Evolutionary conservation across 2,329 filamentous ascomycete species (phyloP).

Genomic region (Thermomyces lanuginosus): DNA sequence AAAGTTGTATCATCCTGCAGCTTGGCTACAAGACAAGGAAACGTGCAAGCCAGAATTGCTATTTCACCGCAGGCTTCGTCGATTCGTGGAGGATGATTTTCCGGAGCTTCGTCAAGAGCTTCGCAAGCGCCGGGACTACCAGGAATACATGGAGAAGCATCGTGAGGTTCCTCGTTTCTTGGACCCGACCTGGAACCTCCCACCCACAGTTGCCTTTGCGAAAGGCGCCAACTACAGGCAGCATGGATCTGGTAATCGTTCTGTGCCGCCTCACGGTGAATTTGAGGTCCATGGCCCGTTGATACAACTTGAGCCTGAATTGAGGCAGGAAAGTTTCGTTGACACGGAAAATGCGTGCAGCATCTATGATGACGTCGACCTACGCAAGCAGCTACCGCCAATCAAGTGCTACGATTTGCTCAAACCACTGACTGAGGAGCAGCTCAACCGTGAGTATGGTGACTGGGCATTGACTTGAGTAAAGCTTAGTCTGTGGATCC

Average conservation of each 20-base stretch:
- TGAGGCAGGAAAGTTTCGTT: neutral
- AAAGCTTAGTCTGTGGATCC: neutral
- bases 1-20: conserved; percentile 6
- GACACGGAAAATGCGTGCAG: conserved; percentile 2
- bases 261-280: too few relatives aligned
- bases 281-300: too few relatives aligned
- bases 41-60: conserved; percentile 4
- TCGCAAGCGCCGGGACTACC: conserved; percentile 3
- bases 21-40: conserved; percentile 2
- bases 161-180: conserved; percentile 5
- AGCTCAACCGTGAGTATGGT: neutral
- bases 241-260: too few relatives aligned
- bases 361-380: conserved; percentile 1
- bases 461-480: neutral
- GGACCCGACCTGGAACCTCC: conserved; percentile 4
- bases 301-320: neutral
- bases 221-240: too few relatives aligned
- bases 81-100: conserved; percentile 2
- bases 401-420: conserved; percentile 3
- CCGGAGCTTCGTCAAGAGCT: too few relatives aligned
- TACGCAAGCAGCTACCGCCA: conserved; percentile 1
- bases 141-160: conserved; percentile 3
- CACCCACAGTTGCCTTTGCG: conserved; percentile 2
- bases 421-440: conserved; percentile 1
- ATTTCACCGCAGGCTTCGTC: conserved; percentile 4